Conservation (phyloP, 2,329 filamentous ascomycete species). For the Rutstroemia sydowiana region DNA sequence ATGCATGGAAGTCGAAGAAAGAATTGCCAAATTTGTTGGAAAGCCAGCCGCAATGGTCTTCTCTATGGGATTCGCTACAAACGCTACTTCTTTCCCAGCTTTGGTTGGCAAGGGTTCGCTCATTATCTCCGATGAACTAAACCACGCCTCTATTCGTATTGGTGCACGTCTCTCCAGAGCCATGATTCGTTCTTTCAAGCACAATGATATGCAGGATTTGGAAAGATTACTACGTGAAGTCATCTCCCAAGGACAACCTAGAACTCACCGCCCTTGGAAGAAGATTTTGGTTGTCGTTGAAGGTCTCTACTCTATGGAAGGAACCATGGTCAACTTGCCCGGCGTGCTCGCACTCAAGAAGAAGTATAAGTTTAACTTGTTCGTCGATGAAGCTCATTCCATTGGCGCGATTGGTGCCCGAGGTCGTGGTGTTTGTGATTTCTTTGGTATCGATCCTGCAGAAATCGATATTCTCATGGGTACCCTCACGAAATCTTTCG, state of each 20-base stretch:
- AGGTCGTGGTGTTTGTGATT: constrained; percentile 93
- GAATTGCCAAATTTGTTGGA: constrained; percentile 85
- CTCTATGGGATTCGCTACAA: constrained; percentile 98
- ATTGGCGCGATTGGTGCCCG: constrained; percentile 83
- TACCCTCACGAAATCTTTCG: constrained; percentile 96
- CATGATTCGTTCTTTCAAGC: constrained; percentile 93
- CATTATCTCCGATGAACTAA: constrained; percentile 93
- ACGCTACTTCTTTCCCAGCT: constrained; percentile 85
- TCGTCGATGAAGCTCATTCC: constrained; percentile 94
- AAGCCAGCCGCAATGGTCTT: constrained; percentile 95
- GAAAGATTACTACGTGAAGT: constrained; percentile 82
- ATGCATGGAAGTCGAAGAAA: constrained; percentile 78
- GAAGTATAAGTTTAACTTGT: constrained; percentile 95
- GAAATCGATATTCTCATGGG: constrained; percentile 97
- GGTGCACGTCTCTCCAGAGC: constrained; percentile 90
- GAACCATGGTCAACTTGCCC: constrained; percentile 96
- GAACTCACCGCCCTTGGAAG: constrained; percentile 98
- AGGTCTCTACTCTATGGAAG: constrained; percentile 98
- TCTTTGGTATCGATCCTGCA: constrained; percentile 81
- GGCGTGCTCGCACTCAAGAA: constrained; percentile 80
- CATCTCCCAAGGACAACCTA: constrained; percentile 93
- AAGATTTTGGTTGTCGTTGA: constrained; percentile 97
- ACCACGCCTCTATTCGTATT: constrained; percentile 95
- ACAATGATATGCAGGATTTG: constrained; percentile 88
- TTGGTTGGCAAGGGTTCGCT: constrained; percentile 88